Evolutionary conservation across 106 monocot genomes (phyloP).

Genomic region (Posidonia australis): DNA sequence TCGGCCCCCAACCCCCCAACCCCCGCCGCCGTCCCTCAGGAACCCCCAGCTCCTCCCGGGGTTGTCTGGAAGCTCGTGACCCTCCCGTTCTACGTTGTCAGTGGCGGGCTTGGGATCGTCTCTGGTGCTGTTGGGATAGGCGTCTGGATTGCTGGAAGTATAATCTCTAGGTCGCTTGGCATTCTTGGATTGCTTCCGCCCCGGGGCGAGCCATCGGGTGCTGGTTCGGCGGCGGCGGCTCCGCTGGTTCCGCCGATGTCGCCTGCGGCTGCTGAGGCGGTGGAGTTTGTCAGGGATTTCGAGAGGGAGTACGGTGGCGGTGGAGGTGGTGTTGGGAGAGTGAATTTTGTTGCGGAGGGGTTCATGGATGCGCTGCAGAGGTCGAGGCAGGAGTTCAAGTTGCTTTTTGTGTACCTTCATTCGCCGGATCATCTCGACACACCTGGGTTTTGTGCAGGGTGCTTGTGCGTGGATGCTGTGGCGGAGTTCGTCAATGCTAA

Average conservation of each 20-base stretch:
- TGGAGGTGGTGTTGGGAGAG: constrained; percentile 4
- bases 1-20: constrained; percentile 9
- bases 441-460: constrained; percentile 50
- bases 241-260: constrained; percentile 25
- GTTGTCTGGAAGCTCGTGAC: constrained; percentile 73
- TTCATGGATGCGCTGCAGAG: constrained; percentile 87
- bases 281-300: constrained; percentile 49
- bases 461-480: constrained; percentile 49
- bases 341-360: constrained; percentile 64
- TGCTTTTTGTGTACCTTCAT: constrained; percentile 88
- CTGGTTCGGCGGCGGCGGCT: neutral
- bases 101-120: constrained; percentile 48
- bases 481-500: constrained; percentile 78
- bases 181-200: constrained; percentile 34
- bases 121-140: constrained; percentile 54
- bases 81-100: constrained; percentile 78
- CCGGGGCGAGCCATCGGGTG: constrained; percentile 1
- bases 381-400: constrained; percentile 69
- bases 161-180: constrained; percentile 59
- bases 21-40: neutral
- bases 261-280: constrained; percentile 59
- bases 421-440: constrained; percentile 88
- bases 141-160: constrained; percentile 61
- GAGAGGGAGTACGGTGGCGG: constrained; percentile 39
- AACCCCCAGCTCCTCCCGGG: constrained; percentile 24